Base-by-base conservation (phyloP, 2,329 filamentous ascomycete species). In the Ceratocystis albifundus region DNA sequence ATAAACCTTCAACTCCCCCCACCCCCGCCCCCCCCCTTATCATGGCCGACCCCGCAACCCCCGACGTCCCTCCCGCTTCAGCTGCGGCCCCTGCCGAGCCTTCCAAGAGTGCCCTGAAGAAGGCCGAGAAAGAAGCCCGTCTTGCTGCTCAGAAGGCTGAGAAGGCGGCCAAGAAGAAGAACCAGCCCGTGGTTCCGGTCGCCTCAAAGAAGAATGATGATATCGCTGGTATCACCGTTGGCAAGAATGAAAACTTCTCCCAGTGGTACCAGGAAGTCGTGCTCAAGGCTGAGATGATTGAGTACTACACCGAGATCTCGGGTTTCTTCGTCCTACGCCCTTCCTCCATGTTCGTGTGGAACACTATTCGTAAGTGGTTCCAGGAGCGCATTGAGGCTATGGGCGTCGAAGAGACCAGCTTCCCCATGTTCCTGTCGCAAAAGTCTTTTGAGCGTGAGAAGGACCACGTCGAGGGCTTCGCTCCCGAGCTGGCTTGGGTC, bases 191-290 rank as follows among this genome's bases (percentile, higher is more conserved):
- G 28, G 80, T 82, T 44, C 77, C 78, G 53, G 81, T 81, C 65
- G 80, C 80, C 71, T 85, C 85, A 77, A 84, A 85, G 77, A 84
- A 85, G 77, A 72, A 77, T 8, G 82, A 84, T 73, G 83, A 86
- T 70, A 84, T 95, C 70, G 95, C 94, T 72, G 92, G 92, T 70
- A 96, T 96, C 73, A 94, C 92, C 69, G 85, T 88, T 68, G 82
- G 83, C 70, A 97, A 96, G 78, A 80, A 87, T 62, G 87, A 89
- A 61, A 90, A 97, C 78, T 94, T 99, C 75, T 82, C 90, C 63
- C 86, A 87, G 77, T 99, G 94, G 94, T 99, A 99, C 78, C 90
- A 96, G 78, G 93, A 99, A 78, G 89, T 97, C 69, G 88, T 99
- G 67, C 86, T 92, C 74, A 99, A 99, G 83, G 90, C 90, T 72